Base-by-base conservation (phyloP, 2,329 filamentous ascomycete species). In the Fusarium multiceps region DNA sequence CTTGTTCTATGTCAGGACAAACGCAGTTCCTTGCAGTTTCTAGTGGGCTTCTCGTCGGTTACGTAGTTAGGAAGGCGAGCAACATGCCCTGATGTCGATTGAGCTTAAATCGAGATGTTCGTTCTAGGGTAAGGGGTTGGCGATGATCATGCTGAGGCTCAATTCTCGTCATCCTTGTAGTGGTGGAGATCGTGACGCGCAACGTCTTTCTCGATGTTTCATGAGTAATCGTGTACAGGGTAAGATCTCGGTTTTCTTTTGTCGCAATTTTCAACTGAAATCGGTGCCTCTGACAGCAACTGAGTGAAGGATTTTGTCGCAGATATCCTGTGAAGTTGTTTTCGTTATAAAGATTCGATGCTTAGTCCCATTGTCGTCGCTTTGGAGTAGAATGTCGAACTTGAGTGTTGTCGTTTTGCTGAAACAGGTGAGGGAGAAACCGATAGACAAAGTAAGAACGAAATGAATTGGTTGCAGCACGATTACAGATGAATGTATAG, bases 51-150 rank as follows among this genome's bases (percentile, higher is more conserved):
- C 62, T 27, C 4, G 30, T 20, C 9, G 30, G 8, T 59, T 65
- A 47, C 62, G 53, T 51, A 51, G 27, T 30, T 65, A 32, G 62
- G 61, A 65, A 65, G 62, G 53, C 41, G 32, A 50, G 20, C 12
- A 14, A 47, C 53, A 65, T 32, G 4, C 12, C 21, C 12, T 37
- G 21, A 40, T 16, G 12, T 12, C 34, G 34, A 37, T 37, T 23
- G 43, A 28, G 8, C 11, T 46, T 34, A 28, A 16, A 61, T 55
- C 27, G 37, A 37, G 30, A 55, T 59, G 21, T 18, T 37, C 7
- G 14, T 46, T 49, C 41, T 18, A 65, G 54, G 41, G 53, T 53
- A 65, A 43, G 30, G 18, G 27, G n/a, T 49, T 54, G 55, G 32
- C 59, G 25, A 55, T 6, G 23, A 45, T 28, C 25, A 30, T 23